Evolutionary conservation across 768 basidiomycete species (phyloP), one percentile per base, ranked within the genome.

Genomic region (Chalciporus sphaerocephalus): DNA sequence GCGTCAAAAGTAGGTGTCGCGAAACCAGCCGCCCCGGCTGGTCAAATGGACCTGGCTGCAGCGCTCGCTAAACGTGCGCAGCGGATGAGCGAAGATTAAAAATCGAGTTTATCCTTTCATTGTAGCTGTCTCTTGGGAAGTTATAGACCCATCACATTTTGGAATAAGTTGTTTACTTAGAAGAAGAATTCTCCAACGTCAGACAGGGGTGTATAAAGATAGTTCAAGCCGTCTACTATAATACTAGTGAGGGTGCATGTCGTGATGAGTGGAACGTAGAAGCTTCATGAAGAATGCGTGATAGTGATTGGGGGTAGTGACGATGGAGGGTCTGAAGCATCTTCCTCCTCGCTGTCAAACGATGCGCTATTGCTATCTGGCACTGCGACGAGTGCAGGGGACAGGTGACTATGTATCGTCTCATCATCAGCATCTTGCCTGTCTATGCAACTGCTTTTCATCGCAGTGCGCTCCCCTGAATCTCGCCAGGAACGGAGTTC

Each of bases 21-120:
- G 51, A 71, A 71, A 30, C 67, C 68, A 38, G 65, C 67, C 30
- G 75, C 74, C 5, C 65, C 70, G 4, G 75, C 75, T 24, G 79
- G 76, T 13, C 89, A 92, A 57, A 52, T 89, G 67, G 92, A 92
- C 67, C 68, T 93, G 51, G 88, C 92, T 47, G 89, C 91, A 52
- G 85, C 79, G 88, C 65, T 91, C 44, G 87, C 87, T 17, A 87
- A 74, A 62, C 82, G 89, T 20, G 87, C 88, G 1, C 87, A 91
- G 61, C 74, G 69, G 57, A 73, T 79, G 52, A 69, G 70, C 16
- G 78, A 78, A 33, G 72, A 74, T 42, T 71, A 71, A 54, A 67
- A 39, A 55, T 30, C 11, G 30, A 41, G 32, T 15, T 27, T 20
- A n/a, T 15, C 13, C 17, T 17, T 20, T 40, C 11, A 7, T 16